These are phyloP conservation scores for Trypanosoma platydactyli DNA, from an alignment of 208 protist genomes.

Conservation along the genomic window DNA sequence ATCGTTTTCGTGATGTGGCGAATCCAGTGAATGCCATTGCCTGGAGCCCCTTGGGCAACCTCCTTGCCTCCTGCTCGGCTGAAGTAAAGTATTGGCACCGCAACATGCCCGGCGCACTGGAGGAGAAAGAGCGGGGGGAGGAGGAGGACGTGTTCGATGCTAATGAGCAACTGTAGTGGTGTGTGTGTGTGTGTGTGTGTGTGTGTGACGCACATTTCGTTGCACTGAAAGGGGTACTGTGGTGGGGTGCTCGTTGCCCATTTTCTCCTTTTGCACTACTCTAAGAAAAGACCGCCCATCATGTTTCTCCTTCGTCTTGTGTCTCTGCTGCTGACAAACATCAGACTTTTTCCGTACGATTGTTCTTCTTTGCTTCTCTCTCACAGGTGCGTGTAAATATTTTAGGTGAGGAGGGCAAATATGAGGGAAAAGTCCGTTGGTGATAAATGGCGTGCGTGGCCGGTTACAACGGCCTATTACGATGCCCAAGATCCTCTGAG, in stretches of 20 bases:
- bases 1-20: slow-evolving; percentile 74
- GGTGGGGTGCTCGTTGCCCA: too few relatives aligned
- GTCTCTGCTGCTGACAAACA: too few relatives aligned
- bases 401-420: not conserved
- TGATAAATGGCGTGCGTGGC: slow-evolving; percentile 46
- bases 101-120: slow-evolving; percentile 84
- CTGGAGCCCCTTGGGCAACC: slow-evolving; percentile 81
- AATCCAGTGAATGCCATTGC: slow-evolving; percentile 77
- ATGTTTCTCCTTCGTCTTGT: too few relatives aligned
- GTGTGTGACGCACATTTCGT: not conserved
- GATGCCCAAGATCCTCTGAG: slow-evolving; percentile 41
- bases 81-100: slow-evolving; percentile 90
- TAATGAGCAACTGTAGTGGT: slow-evolving; percentile 18
- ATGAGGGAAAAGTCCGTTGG: not conserved
- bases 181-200: not conserved
- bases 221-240: not conserved
- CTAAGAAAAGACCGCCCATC: too few relatives aligned
- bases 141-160: slow-evolving; percentile 73
- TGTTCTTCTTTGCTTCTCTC: not conserved
- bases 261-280: too few relatives aligned
- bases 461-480: slow-evolving; percentile 58
- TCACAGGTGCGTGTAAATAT: not conserved
- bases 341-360: slow-evolving; percentile 9
- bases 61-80: slow-evolving; percentile 71
- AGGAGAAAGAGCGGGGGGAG: slow-evolving; percentile 76